These are phyloP conservation scores for Colletotrichum lentis DNA, from an alignment of 2,329 filamentous ascomycete genomes.

Conservation along the genomic window DNA sequence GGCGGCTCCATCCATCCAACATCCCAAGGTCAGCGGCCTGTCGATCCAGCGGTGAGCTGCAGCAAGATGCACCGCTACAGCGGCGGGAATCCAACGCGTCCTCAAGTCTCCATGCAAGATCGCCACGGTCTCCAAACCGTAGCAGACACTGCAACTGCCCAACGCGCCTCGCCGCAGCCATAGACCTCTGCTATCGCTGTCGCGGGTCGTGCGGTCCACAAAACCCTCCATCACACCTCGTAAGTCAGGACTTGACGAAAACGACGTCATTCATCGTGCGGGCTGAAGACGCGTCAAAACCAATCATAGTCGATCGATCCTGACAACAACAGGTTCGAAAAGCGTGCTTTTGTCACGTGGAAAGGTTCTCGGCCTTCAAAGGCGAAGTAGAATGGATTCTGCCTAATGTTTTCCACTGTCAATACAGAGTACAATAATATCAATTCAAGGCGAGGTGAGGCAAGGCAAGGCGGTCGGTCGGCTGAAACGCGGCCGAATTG, in stretches of 20 bases:
- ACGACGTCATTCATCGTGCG: constrained; percentile 17
- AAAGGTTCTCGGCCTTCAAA: not conserved
- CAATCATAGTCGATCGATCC: not conserved
- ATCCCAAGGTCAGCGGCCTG: constrained; percentile 7
- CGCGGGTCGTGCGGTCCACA: not conserved
- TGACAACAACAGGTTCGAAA: not conserved
- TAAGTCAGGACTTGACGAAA: constrained; percentile 2
- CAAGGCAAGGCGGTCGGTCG: constrained; percentile 12
- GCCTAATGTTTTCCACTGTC: not conserved
- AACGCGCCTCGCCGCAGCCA: not conserved
- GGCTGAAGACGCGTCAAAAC: not conserved
- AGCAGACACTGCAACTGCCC: not conserved
- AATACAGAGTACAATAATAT: not conserved
- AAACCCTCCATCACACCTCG: not conserved
- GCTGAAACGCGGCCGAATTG: constrained; percentile 31
- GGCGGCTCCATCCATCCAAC: not conserved
- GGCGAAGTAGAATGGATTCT: not conserved
- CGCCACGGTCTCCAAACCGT: not conserved
- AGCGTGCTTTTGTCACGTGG: not conserved
- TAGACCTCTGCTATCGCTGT: not conserved
- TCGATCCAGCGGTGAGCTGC: constrained; percentile 30
- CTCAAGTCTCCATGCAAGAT: not conserved
- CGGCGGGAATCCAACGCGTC: not conserved
- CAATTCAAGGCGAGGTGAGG: not conserved
- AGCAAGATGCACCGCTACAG: constrained; percentile 3